Percentiles rank a stretch among this genome's conserved stretches.
Evolutionary conservation across 495 filamentous ascomycete species (phyloP).

Genomic region (Hyaloscypha finlandica): DNA sequence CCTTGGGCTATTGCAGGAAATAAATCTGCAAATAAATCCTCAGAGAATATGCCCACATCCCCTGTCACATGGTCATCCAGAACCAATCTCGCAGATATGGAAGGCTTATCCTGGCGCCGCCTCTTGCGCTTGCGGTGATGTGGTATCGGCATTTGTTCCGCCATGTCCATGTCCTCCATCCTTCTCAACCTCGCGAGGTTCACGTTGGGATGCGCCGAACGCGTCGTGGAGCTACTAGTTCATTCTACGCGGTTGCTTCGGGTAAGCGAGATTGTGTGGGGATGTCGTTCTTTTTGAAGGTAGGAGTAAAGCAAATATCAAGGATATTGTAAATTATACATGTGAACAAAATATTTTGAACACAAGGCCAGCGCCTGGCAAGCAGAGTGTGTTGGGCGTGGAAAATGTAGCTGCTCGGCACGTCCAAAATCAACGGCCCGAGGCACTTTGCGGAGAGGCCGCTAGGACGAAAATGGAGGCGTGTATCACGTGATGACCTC

Average conservation of each 20-base stretch:
- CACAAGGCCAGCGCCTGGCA: not conserved
- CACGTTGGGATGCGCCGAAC: slow-evolving; percentile 27
- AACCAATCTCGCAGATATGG: slow-evolving; percentile 58
- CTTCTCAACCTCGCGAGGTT: not conserved
- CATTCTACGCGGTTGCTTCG: slow-evolving; percentile 7
- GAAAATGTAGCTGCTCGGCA: slow-evolving; percentile 4
- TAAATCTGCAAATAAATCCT: slow-evolving; percentile 80
- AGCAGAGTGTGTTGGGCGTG: not conserved
- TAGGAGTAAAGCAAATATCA: not conserved
- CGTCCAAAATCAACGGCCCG: not conserved
- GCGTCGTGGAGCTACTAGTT: slow-evolving; percentile 22
- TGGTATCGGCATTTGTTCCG: slow-evolving; percentile 18
- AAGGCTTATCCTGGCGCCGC: slow-evolving; percentile 56
- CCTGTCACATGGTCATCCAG: slow-evolving; percentile 83
- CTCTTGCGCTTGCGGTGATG: slow-evolving; percentile 39
- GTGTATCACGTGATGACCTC: not conserved
- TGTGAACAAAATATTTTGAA: not conserved
- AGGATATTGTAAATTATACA: not conserved
- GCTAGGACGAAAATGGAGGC: not conserved
- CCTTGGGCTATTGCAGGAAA: slow-evolving; percentile 61
- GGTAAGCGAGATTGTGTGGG: not conserved
- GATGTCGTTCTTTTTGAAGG: not conserved
- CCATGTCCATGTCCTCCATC: slow-evolving; percentile 17
- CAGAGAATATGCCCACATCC: slow-evolving; percentile 84
- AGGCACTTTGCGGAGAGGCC: not conserved